phyloP scores from a whole-genome alignment of 345 rosid genomes.

The Atalantia buxifolia region DNA sequence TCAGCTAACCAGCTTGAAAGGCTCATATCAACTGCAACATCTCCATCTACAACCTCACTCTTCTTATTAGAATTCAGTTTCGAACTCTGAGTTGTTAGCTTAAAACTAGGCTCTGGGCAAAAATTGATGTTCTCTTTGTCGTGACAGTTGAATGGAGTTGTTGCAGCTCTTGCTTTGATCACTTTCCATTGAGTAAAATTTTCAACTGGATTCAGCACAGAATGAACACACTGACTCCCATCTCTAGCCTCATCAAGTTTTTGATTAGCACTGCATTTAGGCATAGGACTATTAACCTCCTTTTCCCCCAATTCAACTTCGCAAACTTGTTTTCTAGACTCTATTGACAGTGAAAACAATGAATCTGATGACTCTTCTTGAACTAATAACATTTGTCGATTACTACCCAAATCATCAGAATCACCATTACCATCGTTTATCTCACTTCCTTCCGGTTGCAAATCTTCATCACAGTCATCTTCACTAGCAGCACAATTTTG shows the following conservation, averaged over 20 bases:
- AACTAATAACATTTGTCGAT: constrained; percentile 6
- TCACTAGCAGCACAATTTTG: constrained; percentile 22
- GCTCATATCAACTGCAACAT: constrained; percentile 54
- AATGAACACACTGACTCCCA: constrained; percentile 27
- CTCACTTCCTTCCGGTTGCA: constrained; percentile 7
- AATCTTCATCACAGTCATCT: constrained; percentile 23
- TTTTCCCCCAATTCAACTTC: constrained; percentile 28
- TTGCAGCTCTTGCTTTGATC: constrained; percentile 26
- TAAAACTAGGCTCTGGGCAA: constrained; percentile 24
- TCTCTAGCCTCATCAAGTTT: constrained; percentile 20
- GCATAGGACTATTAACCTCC: constrained; percentile 43
- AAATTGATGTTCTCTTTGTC: constrained; percentile 41
- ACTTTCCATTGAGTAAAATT: constrained; percentile 44
- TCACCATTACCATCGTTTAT: constrained; percentile 7
- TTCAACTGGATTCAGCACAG: constrained; percentile 54
- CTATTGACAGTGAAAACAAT: constrained; percentile 57
- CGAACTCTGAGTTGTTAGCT: neutral
- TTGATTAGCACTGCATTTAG: neutral
- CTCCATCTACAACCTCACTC: constrained; percentile 21
- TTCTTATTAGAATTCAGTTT: constrained; percentile 7
- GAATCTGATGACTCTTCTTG: constrained; percentile 61
- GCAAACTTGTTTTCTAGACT: constrained; percentile 39
- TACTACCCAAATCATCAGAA: neutral
- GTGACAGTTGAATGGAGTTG: constrained; percentile 26
- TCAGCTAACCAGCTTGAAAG: constrained; percentile 65